These are phyloP conservation scores for Saturnispora saitoi DNA, from an alignment of 805 yeast species.

Conservation along the genomic window DNA sequence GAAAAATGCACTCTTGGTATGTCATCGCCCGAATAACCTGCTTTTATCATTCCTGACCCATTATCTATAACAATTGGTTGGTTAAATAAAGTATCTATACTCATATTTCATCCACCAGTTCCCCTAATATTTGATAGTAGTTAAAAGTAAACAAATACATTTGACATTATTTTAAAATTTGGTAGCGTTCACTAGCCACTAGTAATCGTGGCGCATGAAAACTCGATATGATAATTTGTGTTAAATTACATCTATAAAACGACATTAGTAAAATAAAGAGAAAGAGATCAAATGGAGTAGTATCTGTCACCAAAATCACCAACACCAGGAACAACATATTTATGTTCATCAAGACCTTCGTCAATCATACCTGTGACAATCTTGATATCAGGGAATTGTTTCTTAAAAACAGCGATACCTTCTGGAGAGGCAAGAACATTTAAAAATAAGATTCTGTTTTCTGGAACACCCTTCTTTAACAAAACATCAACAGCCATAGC, in stretches of 20 bases:
- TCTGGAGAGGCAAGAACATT: slow-evolving; percentile 93
- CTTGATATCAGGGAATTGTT: slow-evolving; percentile 71
- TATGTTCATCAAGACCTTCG: slow-evolving; percentile 72
- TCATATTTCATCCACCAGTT: neutral
- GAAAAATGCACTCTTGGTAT: slow-evolving; percentile 61
- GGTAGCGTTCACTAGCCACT: too few species aligned
- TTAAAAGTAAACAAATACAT: neutral
- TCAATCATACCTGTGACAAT: slow-evolving; percentile 94
- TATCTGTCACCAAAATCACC: slow-evolving; percentile 99
- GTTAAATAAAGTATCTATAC: slow-evolving; percentile 34
- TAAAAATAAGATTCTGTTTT: slow-evolving; percentile 80
- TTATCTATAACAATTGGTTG: slow-evolving; percentile 75
- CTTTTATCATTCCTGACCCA: slow-evolving; percentile 79
- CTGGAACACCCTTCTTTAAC: slow-evolving; percentile 75
- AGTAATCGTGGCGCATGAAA: too few species aligned
- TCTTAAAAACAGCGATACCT: slow-evolving; percentile 74
- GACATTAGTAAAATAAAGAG: neutral
- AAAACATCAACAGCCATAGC: slow-evolving; percentile 94
- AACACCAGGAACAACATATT: slow-evolving; percentile 85
- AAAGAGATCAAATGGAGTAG: slow-evolving; percentile 58
- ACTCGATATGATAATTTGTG: too few species aligned
- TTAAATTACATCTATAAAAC: neutral
- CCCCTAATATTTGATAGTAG: too few species aligned
- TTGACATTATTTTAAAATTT: neutral
- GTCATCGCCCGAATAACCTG: slow-evolving; percentile 92